Percentiles rank a stretch among this genome's conserved stretches.
Evolutionary conservation across 768 basidiomycete species (phyloP).

Genomic region (Boletus rubropictus): DNA sequence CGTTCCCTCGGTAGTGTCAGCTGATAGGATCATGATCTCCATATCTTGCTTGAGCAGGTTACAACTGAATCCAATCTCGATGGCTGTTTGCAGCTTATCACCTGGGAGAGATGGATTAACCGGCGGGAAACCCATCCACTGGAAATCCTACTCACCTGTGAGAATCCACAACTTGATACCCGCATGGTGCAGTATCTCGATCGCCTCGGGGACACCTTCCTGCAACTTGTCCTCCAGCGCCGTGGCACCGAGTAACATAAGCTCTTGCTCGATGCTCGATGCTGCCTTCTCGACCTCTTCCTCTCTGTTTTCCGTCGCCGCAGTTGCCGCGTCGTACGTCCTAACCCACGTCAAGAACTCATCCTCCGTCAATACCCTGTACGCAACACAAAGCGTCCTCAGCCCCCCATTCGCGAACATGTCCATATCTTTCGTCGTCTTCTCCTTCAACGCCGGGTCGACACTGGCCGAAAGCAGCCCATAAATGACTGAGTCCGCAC

Average conservation of each 20-base stretch:
- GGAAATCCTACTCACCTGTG: slow-evolving; percentile 53
- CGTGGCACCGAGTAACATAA: slow-evolving; percentile 88
- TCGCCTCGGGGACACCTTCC: slow-evolving; percentile 94
- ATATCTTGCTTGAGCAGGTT: slow-evolving; percentile 90
- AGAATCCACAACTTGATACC: slow-evolving; percentile 99
- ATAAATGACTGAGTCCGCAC: slow-evolving; percentile 95
- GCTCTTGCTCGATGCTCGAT: slow-evolving; percentile 73
- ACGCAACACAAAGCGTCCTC: slow-evolving; percentile 87
- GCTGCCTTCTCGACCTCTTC: slow-evolving; percentile 89
- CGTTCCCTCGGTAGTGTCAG: slow-evolving; percentile 67
- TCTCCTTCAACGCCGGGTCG: slow-evolving; percentile 65
- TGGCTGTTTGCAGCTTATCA: slow-evolving; percentile 96
- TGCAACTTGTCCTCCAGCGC: slow-evolving; percentile 97
- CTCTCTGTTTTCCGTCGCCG: slow-evolving; percentile 72
- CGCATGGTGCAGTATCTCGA: slow-evolving; percentile 83
- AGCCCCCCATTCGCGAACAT: slow-evolving; percentile 88
- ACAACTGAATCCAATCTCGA: slow-evolving; percentile 95
- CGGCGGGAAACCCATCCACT: background rate
- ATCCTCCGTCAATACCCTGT: slow-evolving; percentile 69
- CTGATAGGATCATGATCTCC: slow-evolving; percentile 96
- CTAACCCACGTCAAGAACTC: slow-evolving; percentile 80
- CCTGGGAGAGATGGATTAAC: slow-evolving; percentile 38
- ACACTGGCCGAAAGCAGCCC: slow-evolving; percentile 74
- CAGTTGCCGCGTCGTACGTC: slow-evolving; percentile 77
- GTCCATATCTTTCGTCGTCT: slow-evolving; percentile 86